Conservation (phyloP, 2,329 filamentous ascomycete species). For the Arthrobotrys entomopaga region DNA sequence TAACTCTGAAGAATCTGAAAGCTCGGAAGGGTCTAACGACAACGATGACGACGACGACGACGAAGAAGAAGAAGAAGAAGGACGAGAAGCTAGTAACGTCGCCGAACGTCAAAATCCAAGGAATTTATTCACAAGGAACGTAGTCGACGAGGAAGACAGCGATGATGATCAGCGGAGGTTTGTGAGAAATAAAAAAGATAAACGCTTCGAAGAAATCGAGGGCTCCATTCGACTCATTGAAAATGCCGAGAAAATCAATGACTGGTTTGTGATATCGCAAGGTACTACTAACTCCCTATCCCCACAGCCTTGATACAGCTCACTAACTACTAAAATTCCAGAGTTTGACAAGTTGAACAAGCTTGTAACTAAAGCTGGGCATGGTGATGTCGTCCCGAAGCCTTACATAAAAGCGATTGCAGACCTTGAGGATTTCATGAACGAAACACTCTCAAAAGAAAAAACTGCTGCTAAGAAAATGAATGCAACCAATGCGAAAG, state of each 20-base stretch:
- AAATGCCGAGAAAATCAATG: slow-evolving; percentile 96
- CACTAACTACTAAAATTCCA: slow-evolving; percentile 62
- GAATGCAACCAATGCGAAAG: slow-evolving; percentile 94
- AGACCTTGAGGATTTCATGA: slow-evolving; percentile 92
- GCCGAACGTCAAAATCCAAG: slow-evolving; percentile 72
- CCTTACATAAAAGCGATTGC: slow-evolving; percentile 91
- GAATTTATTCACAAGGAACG: slow-evolving; percentile 82
- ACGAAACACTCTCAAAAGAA: slow-evolving; percentile 92
- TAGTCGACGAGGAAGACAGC: slow-evolving; percentile 78
- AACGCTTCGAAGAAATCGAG: slow-evolving; percentile 93
- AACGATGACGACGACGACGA: slow-evolving; percentile 69
- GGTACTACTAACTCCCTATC: slow-evolving; percentile 68
- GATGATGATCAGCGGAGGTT: slow-evolving; percentile 86
- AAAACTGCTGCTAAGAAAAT: slow-evolving; percentile 98
- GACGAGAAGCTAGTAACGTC: slow-evolving; percentile 69
- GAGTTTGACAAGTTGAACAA: slow-evolving; percentile 96
- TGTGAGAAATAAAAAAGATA: slow-evolving; percentile 98
- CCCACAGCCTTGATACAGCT: slow-evolving; percentile 40
- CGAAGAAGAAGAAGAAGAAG: slow-evolving; percentile 68
- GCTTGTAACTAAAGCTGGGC: slow-evolving; percentile 80
- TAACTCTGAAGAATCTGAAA: slow-evolving; percentile 53
- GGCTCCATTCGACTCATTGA: slow-evolving; percentile 89
- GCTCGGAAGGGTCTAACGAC: slow-evolving; percentile 63
- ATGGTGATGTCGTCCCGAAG: slow-evolving; percentile 83
- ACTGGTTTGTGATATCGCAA: slow-evolving; percentile 91